Percentiles rank a stretch among this genome's conserved stretches.
Conservation (phyloP, 2,329 filamentous ascomycete species). For the Aspergillus fructus region DNA sequence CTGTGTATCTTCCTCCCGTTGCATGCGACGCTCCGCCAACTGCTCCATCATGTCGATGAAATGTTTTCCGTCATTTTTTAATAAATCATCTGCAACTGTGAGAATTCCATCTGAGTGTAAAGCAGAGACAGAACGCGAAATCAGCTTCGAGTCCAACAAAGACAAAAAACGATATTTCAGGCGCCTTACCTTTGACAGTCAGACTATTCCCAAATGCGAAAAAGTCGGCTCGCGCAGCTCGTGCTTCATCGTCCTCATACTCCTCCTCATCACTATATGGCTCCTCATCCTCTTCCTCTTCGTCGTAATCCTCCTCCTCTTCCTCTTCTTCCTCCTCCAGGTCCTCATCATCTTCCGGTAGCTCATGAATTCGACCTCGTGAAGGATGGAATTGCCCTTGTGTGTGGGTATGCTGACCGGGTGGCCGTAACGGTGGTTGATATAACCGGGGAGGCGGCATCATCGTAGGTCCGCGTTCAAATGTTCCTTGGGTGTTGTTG, state of each 20-base stretch:
- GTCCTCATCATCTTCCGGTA: slow-evolving; percentile 57
- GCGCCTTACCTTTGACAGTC: slow-evolving; percentile 74
- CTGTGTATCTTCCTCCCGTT: slow-evolving; percentile 86
- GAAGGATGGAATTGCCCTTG: slow-evolving; percentile 63
- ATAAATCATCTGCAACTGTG: slow-evolving; percentile 94
- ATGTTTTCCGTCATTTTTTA: slow-evolving; percentile 98
- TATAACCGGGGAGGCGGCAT: slow-evolving; percentile 65
- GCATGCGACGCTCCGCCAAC: slow-evolving; percentile 94
- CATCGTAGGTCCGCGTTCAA: slow-evolving; percentile 65
- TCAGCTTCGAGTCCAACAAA: slow-evolving; percentile 25
- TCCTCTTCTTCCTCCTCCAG: slow-evolving; percentile 62
- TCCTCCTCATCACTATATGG: slow-evolving; percentile 66
- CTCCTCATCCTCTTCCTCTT: slow-evolving; percentile 70
- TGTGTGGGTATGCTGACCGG: slow-evolving; percentile 59
- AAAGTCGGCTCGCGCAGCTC: slow-evolving; percentile 72
- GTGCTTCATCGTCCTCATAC: slow-evolving; percentile 61
- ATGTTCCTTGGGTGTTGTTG: slow-evolving; percentile 69
- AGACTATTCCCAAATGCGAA: slow-evolving; percentile 97
- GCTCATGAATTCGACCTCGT: slow-evolving; percentile 66
- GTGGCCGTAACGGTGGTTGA: slow-evolving; percentile 56
- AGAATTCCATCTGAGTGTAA: slow-evolving; percentile 75
- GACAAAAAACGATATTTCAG: slow-evolving; percentile 11
- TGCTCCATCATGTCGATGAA: slow-evolving; percentile 99
- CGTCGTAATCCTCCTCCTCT: slow-evolving; percentile 64
- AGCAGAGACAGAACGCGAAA: slow-evolving; percentile 42